Conservation (phyloP, 495 filamentous ascomycete species). For the Aspergillus saccharolyticus region DNA sequence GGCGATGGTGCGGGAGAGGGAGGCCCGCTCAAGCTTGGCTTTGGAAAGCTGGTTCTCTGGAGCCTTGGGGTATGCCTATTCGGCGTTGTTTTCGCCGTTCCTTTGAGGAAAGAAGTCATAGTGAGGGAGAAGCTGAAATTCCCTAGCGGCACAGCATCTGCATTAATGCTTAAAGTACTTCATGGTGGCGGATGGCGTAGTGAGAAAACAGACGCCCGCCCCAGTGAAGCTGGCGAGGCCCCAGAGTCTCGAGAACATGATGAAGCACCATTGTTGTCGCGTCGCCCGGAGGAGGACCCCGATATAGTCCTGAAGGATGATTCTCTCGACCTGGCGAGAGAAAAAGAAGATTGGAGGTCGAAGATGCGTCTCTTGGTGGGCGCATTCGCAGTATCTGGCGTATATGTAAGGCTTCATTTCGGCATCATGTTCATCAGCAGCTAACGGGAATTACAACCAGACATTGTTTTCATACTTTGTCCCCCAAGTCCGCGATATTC, state of each 20-base stretch:
- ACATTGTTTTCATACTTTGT: constrained; percentile 92
- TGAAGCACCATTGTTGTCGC: constrained; percentile 6
- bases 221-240: constrained; percentile 11
- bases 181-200: constrained; percentile 56
- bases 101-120: constrained; percentile 80
- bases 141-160: constrained; percentile 91
- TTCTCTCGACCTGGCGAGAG: constrained; percentile 17
- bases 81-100: constrained; percentile 93
- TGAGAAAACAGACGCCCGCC: constrained; percentile 16
- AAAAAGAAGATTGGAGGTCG: constrained; percentile 53
- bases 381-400: constrained; percentile 53
- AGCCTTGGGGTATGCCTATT: constrained; percentile 88
- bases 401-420: constrained; percentile 38
- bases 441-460: constrained; percentile 32
- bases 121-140: constrained; percentile 89
- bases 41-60: constrained; percentile 81
- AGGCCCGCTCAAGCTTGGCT: constrained; percentile 65
- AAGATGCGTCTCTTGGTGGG: constrained; percentile 56
- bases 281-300: constrained; percentile 13
- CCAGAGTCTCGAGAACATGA: constrained; percentile 15
- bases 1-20: constrained; percentile 54
- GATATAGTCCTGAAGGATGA: constrained; percentile 23
- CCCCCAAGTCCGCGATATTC: constrained; percentile 75
- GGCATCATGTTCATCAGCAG: not conserved
- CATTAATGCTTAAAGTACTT: constrained; percentile 82